Evolutionary conservation across 768 basidiomycete species (phyloP).

Genomic region (Holtermanniella nyarrowii): DNA sequence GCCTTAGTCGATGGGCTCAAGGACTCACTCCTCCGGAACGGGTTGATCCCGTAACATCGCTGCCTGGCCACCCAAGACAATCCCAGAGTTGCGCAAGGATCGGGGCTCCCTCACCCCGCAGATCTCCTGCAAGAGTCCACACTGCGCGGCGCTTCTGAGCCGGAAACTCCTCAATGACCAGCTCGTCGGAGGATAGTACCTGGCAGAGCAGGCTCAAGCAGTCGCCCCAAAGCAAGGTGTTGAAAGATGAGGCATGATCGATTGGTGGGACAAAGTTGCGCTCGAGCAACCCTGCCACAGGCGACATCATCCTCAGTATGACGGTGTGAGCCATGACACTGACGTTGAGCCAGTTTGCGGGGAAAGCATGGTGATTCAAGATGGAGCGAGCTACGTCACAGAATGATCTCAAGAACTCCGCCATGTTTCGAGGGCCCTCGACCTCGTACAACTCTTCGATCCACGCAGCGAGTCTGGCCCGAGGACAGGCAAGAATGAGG

Average conservation of each 20-base stretch:
- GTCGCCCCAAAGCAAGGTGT: slow-evolving; percentile 67
- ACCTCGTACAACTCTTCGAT: slow-evolving; percentile 73
- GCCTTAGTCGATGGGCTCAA: slow-evolving; percentile 1
- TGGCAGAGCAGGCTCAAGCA: slow-evolving; percentile 72
- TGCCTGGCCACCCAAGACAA: slow-evolving; percentile 65
- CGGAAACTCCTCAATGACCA: slow-evolving; percentile 88
- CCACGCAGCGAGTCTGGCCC: slow-evolving; percentile 64
- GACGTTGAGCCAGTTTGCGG: slow-evolving; percentile 80
- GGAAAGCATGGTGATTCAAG: slow-evolving; percentile 77
- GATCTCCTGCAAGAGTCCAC: slow-evolving; percentile 92
- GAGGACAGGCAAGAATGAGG: slow-evolving; percentile 67
- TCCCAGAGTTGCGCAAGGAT: slow-evolving; percentile 75
- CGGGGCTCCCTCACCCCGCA: slow-evolving; percentile 79
- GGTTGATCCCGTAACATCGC: slow-evolving; percentile 48
- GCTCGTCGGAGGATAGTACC: slow-evolving; percentile 75
- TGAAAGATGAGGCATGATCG: slow-evolving; percentile 57
- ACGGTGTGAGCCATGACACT: slow-evolving; percentile 80
- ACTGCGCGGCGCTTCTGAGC: slow-evolving; percentile 94
- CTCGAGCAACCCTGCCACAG: slow-evolving; percentile 64
- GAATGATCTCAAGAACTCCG: slow-evolving; percentile 59
- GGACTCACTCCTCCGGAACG: slow-evolving; percentile 55
- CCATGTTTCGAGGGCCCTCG: slow-evolving; percentile 73
- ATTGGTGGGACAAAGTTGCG: slow-evolving; percentile 64
- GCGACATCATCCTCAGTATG: slow-evolving; percentile 76
- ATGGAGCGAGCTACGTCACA: slow-evolving; percentile 75